Conservation (phyloP, 2,329 filamentous ascomycete species). For the Aspergillus carbonarius region DNA sequence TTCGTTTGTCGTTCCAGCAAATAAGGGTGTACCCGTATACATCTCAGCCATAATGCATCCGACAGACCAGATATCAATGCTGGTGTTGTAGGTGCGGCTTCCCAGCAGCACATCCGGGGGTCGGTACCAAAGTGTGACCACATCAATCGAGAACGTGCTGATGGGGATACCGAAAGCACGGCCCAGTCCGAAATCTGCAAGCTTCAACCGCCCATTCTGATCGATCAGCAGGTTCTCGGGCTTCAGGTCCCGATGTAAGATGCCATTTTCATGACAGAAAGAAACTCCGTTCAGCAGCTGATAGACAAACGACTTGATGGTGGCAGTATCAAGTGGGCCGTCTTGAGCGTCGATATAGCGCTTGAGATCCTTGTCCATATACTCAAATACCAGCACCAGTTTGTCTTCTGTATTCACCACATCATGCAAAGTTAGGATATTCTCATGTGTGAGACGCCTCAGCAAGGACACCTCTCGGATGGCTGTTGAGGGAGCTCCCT, state of each 20-base stretch:
- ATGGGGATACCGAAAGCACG: conserved; percentile 93
- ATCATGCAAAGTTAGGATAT: conserved; percentile 93
- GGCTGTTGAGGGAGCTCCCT: conserved; percentile 91
- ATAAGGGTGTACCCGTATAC: conserved; percentile 88
- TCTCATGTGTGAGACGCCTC: conserved; percentile 98
- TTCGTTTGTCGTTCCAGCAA: conserved; percentile 92
- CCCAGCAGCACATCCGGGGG: conserved; percentile 89
- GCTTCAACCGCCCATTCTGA: conserved; percentile 79
- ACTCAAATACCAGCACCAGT: conserved; percentile 97
- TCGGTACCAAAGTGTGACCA: conserved; percentile 92
- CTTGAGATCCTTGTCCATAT: conserved; percentile 96
- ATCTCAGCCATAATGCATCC: conserved; percentile 99
- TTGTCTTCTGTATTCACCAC: conserved; percentile 99
- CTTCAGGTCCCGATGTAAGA: conserved; percentile 90
- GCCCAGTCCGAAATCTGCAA: conserved; percentile 89
- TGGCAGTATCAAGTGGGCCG: conserved; percentile 78
- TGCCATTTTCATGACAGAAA: conserved; percentile 94
- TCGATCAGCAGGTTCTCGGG: conserved; percentile 95
- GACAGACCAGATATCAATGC: conserved; percentile 95
- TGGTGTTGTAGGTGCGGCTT: conserved; percentile 90
- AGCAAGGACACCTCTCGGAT: conserved; percentile 97
- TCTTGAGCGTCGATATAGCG: conserved; percentile 95
- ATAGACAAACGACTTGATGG: conserved; percentile 98
- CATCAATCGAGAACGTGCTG: conserved; percentile 95
- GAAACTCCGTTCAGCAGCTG: conserved; percentile 91